Conservation (phyloP, 306 rosid species). For the Prinsepia uniflora region DNA sequence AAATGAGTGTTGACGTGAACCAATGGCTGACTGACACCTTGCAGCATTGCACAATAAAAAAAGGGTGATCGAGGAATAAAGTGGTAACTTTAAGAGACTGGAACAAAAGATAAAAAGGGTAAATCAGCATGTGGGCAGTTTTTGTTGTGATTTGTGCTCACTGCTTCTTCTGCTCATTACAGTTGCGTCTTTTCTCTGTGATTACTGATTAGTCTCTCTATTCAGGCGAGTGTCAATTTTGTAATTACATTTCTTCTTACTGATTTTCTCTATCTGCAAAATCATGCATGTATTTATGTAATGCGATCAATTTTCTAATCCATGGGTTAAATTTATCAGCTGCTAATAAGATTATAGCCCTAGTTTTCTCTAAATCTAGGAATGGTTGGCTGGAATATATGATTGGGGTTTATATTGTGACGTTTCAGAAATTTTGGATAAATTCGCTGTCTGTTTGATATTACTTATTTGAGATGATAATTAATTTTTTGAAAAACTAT, state of each 20-base stretch:
- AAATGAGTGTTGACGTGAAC: slow-evolving; percentile 8
- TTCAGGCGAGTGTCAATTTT: not conserved
- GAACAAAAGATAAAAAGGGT: not conserved
- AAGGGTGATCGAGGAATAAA: not conserved
- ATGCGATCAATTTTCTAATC: not conserved
- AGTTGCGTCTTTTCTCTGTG: not conserved
- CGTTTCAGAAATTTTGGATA: not conserved
- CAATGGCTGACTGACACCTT: not conserved
- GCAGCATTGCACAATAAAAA: not conserved
- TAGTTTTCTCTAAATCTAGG: not conserved
- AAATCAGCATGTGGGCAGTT: not conserved
- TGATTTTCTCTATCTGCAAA: not conserved
- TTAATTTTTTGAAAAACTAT: no score
- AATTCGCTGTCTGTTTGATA: no score
- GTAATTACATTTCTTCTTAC: not conserved
- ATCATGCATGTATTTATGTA: not conserved
- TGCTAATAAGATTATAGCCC: not conserved
- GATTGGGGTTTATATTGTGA: not conserved
- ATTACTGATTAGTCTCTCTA: not conserved
- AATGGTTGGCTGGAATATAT: not conserved
- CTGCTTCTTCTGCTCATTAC: not conserved
- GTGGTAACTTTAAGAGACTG: not conserved
- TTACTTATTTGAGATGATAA: no score
- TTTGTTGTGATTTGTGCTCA: not conserved
- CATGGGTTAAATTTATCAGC: not conserved